Conservation (phyloP, 2,329 filamentous ascomycete species). For the Fonsecaea nubica region DNA sequence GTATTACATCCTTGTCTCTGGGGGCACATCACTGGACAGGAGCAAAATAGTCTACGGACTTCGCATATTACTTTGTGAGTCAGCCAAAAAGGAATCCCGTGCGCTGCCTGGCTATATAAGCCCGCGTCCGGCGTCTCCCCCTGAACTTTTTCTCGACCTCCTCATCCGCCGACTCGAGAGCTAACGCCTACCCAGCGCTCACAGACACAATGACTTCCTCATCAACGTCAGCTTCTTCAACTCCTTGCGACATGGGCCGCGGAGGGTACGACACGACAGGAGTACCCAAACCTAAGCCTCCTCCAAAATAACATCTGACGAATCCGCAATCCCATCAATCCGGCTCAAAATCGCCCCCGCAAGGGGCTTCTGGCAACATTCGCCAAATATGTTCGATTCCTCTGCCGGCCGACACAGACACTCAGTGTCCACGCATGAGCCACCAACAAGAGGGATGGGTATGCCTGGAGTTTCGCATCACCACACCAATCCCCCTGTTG, state of each 20-base stretch:
- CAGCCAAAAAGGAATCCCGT: slow-evolving; percentile 16
- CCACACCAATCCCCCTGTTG: not conserved
- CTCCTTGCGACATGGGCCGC: slow-evolving; percentile 55
- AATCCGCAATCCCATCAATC: not conserved
- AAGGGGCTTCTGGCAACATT: not conserved
- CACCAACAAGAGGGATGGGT: not conserved
- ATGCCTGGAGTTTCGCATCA: slow-evolving; percentile 2
- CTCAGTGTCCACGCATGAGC: slow-evolving; percentile 12
- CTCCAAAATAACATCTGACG: slow-evolving; percentile 38
- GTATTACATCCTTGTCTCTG: slow-evolving; percentile 27
- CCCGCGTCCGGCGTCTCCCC: slow-evolving; percentile 5
- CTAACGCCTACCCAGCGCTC: slow-evolving; percentile 29
- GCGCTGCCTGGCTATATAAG: slow-evolving; percentile 32
- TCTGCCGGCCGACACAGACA: slow-evolving; percentile 21
- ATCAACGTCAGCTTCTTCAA: slow-evolving; percentile 32
- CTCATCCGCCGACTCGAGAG: slow-evolving; percentile 12
- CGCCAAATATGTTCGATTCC: slow-evolving; percentile 20
- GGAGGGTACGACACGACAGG: slow-evolving; percentile 61
- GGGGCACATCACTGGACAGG: slow-evolving; percentile 19
- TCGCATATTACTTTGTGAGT: slow-evolving; percentile 30
- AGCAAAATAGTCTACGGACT: slow-evolving; percentile 25
- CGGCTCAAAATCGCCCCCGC: slow-evolving; percentile 3
- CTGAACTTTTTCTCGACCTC: slow-evolving; percentile 7
- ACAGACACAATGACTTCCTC: slow-evolving; percentile 38
- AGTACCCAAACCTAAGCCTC: slow-evolving; percentile 58